Evolutionary conservation across 768 basidiomycete genomes (phyloP), one percentile per base, ranked within the genome.

Genomic region (Macrolepiota albuminosa): DNA sequence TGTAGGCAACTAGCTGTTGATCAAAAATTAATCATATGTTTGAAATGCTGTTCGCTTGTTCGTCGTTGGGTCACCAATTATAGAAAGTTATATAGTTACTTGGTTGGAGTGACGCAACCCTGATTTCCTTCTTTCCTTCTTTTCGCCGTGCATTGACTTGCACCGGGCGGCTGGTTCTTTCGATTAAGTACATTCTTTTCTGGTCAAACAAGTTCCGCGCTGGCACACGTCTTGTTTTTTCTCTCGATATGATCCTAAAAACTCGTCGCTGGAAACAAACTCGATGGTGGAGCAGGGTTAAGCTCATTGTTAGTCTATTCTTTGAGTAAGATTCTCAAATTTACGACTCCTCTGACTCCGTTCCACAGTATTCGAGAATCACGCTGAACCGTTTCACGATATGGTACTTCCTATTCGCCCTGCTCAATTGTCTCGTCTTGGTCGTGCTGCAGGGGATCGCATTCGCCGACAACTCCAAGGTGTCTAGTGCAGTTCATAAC

Each of bases 341-440:
- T 43, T 43, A 11, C 7, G 40, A 8, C 1, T 40, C 37, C 36
- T 52, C 7, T 26, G 13, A 52, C 21, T 21, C 9, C n/a, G 16
- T 21, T 14, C 4, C 31, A 24, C 52, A 84, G 83, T 80, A 77
- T 62, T 68, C 75, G 36, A 75, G 80, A 60, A 72, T 82, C 54
- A 83, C 80, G 7, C 65, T 81, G 39, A 81, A 78, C n/a, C 78
- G 74, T 10, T 77, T 75, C 66, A 83, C 81, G 37, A 72, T 76
- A 5, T 62, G 73, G 39, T 85, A 81, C 67, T 80, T 82, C 65
- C 68, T 77, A 43, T 70, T 83, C 58, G 76, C 80, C 33, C 62
- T 84, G 48, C 48, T 74, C 31, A 74, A 73, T 56, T 80, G 76
- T 59, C 55, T 77, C 45, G 67, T 73, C 29, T 76, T 83, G 54